These are phyloP conservation scores for Cyclotella atomus DNA, from an alignment of 108 stramenopile species.

Conservation along the genomic window DNA sequence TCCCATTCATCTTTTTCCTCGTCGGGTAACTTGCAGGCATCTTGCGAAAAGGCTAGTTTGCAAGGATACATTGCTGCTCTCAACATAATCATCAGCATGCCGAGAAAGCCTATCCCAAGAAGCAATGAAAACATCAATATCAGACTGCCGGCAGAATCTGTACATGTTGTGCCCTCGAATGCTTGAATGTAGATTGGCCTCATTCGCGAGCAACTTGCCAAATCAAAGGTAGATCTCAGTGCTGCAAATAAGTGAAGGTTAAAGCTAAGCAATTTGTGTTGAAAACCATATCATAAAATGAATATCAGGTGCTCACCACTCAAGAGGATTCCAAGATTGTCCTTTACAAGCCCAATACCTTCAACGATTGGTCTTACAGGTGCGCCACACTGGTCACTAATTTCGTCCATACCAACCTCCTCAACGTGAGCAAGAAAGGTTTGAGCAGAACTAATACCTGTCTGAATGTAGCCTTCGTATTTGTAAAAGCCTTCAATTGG, in stretches of 20 bases:
- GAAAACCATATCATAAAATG: not conserved
- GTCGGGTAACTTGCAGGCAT: not conserved
- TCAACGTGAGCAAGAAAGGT: conserved; percentile 21
- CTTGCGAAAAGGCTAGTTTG: conserved; percentile 9
- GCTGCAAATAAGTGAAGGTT: not conserved
- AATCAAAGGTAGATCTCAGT: conserved; percentile 34
- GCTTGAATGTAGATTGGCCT: conserved; percentile 24
- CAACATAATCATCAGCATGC: conserved; percentile 33
- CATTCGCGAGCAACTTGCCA: conserved; percentile 26
- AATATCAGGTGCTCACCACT: not conserved
- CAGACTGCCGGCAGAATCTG: conserved; percentile 16
- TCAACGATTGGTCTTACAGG: conserved; percentile 34
- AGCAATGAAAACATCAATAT: conserved; percentile 18
- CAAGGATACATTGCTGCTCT: conserved; percentile 35
- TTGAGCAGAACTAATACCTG: conserved; percentile 25
- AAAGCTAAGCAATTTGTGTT: not conserved
- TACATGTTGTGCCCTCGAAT: conserved; percentile 26
- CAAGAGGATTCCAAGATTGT: conserved; percentile 43
- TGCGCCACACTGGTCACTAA: conserved; percentile 30
- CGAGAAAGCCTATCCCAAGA: conserved; percentile 8
- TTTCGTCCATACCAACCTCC: conserved; percentile 29
- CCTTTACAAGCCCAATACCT: conserved; percentile 34
- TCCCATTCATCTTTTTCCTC: conserved; percentile 40
- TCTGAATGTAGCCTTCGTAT: conserved; percentile 44
- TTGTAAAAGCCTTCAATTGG: conserved; percentile 34